Evolutionary conservation across 768 basidiomycete genomes (phyloP).

Genomic region (Rhodotorula graminis): DNA sequence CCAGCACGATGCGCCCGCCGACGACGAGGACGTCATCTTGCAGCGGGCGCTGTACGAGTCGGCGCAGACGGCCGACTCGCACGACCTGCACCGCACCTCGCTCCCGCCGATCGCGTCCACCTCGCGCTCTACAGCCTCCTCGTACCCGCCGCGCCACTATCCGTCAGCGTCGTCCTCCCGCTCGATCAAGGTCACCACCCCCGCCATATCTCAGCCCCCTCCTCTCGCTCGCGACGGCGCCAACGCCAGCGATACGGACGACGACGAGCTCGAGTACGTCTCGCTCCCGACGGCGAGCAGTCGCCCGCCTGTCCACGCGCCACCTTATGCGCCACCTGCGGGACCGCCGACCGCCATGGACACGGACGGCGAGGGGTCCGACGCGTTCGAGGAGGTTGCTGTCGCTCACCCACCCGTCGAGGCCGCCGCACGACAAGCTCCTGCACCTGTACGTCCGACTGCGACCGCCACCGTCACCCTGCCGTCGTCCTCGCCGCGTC

Average conservation of each 20-base stretch:
- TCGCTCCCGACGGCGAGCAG: not conserved
- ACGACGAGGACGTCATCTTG: slow-evolving; percentile 58
- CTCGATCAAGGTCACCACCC: not conserved
- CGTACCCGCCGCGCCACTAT: not conserved
- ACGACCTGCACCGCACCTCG: not conserved
- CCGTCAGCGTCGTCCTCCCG: not conserved
- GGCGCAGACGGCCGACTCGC: slow-evolving; percentile 5
- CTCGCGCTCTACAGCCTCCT: not conserved
- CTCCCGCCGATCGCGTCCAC: not conserved
- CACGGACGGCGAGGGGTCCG: slow-evolving; percentile 40
- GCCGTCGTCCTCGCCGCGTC: not conserved
- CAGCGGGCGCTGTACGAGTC: slow-evolving; percentile 63
- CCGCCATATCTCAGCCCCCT: not conserved
- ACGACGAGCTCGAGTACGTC: slow-evolving; percentile 39
- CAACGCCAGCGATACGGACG: slow-evolving; percentile 35
- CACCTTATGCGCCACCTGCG: not conserved
- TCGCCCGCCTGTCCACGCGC: not conserved
- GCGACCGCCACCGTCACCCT: not conserved
- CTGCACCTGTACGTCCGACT: not conserved
- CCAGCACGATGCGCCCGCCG: slow-evolving; percentile 29
- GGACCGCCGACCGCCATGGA: not conserved
- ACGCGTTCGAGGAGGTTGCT: slow-evolving; percentile 43
- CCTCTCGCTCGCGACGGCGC: too few species aligned
- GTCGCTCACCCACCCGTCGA: not conserved
- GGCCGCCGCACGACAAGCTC: not conserved